A percentile compares a stretch with the other conserved stretches of the same genome.
Evolutionary conservation across 805 yeast genomes (phyloP).

Genomic region (Candida saitoana): DNA sequence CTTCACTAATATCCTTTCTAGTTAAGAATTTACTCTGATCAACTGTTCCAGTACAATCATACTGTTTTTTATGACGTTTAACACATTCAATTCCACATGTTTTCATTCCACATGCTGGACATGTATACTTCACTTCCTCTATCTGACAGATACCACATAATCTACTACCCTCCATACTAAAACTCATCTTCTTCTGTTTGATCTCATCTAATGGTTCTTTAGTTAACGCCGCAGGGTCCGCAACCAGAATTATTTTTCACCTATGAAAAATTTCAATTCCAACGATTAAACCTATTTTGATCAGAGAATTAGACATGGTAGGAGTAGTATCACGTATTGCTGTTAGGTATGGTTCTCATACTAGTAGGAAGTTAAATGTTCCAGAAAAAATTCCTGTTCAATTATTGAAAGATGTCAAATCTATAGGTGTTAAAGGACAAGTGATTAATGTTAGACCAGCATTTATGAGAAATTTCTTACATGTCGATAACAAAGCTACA

Average conservation of each 20-base stretch:
- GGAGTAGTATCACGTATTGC: background rate
- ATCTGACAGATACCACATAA: slow-evolving; percentile 34
- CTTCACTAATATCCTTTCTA: slow-evolving; percentile 38
- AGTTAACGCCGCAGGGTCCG: background rate
- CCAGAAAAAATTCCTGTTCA: slow-evolving; percentile 60
- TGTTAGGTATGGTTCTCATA: slow-evolving; percentile 3
- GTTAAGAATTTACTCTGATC: slow-evolving; percentile 59
- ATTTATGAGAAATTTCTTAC: slow-evolving; percentile 74
- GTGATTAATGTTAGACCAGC: slow-evolving; percentile 73
- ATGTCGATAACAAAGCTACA: slow-evolving; percentile 68
- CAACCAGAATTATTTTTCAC: background rate
- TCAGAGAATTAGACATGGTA: background rate
- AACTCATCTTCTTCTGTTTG: background rate
- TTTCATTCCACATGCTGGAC: slow-evolving; percentile 68
- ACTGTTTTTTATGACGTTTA: slow-evolving; percentile 58
- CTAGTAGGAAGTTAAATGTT: slow-evolving; percentile 5
- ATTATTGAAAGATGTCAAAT: slow-evolving; percentile 62
- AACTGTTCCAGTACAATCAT: slow-evolving; percentile 62
- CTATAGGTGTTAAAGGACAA: slow-evolving; percentile 68
- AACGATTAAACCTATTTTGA: background rate
- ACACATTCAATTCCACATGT: slow-evolving; percentile 76
- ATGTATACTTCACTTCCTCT: slow-evolving; percentile 57
- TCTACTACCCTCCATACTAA: background rate
- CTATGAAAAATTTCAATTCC: background rate
- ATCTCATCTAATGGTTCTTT: too few species aligned